Evolutionary conservation across 2,329 filamentous ascomycete genomes (phyloP), one percentile per base, ranked within the genome.

Genomic region (Colletotrichum cereale): DNA sequence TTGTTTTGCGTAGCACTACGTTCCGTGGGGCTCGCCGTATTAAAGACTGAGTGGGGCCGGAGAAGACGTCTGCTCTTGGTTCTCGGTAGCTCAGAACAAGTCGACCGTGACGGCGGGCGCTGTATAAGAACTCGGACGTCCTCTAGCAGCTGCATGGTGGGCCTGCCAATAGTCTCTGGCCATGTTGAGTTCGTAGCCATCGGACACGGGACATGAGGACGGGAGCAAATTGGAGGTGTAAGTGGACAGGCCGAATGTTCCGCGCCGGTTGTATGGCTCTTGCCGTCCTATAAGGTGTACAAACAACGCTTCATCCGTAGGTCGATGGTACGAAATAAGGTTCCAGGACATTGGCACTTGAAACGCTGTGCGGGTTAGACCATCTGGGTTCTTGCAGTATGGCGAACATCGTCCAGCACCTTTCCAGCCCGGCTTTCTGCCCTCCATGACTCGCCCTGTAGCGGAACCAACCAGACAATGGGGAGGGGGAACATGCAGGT

Each of bases 121-220:
- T 10, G 8, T 10, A 11, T 2, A 26, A 24, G 12, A 31, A 47
- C 16, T n/a, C 11, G 42, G 34, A n/a, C 38, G 24, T 14, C 36
- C 18, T 36, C n/a, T 40, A 52, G 50, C 34, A 31, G 21, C 16
- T 11, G 21, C 5, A 42, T 40, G 36, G 36, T 31, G 26, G 48
- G 42, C 57, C 57, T 16, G 63, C 63, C 57, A 62, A 67, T 50
- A 67, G 44, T 62, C 50, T 67, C 38, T 36, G 50, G 56, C 57
- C 52, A n/a, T 42, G n/a, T 26, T 50, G 48, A 38, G 26, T 62
- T 38, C 10, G 53, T 2, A 34, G 42, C 56, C 64, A 71, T 67
- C 24, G 42, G 42, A 52, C 18, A 18, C 3, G 12, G n/a, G n/a
- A 40, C 31, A 11, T 14, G 40, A 5, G n/a, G n/a, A 21, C 14